Evolutionary conservation across 805 yeast genomes (phyloP), one percentile per base, ranked within the genome.

Genomic region (Myxozyma geophila): DNA sequence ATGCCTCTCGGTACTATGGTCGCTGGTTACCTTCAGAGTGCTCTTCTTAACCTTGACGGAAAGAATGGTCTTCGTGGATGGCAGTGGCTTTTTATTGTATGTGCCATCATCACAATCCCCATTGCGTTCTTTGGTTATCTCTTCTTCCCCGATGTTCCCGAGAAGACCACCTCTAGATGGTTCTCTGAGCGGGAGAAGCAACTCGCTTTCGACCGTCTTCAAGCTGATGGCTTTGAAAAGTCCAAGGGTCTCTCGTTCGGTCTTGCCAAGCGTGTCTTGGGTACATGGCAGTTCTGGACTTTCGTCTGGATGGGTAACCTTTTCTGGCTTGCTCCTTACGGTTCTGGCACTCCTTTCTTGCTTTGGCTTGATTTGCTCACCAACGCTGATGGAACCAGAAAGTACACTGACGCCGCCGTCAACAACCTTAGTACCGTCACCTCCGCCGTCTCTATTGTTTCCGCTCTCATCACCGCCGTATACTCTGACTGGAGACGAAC

Each of bases 21-120:
- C 21, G 81, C 88, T 1, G 88, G 90, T 57, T 82, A 85, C 65
- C 76, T 87, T 49, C 87, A 86, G 69, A 83, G 87, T 19, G 83
- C 86, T 9, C 80, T 85, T 28, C 80, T 76, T 59, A 70, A 74
- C 44, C 73, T 87, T 67, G 75, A 79, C 59, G 89, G 87, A 37
- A 75, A 71, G 12, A 70, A 73, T 49, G 90, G 90, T 0, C 75
- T 83, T 12, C 79, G 79, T 12, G 85, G 89, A 12, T 88, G 91
- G 91, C 81, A 86, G 77, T 88, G 91, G 91, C 83, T 85, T 70
- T 87, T 85, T 71, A 82, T 88, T 52, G 80, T 87, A 66, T 89
- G 87, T 72, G 87, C 87, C n/a, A 70, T 83, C 54, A 81, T 88
- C 54, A 83, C 87, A 8, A 70, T 87, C 33, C 84, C 80, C 1